phyloP scores from a whole-genome alignment of 192 early-diverging fungal species.

The Obelidium mucronatum region DNA sequence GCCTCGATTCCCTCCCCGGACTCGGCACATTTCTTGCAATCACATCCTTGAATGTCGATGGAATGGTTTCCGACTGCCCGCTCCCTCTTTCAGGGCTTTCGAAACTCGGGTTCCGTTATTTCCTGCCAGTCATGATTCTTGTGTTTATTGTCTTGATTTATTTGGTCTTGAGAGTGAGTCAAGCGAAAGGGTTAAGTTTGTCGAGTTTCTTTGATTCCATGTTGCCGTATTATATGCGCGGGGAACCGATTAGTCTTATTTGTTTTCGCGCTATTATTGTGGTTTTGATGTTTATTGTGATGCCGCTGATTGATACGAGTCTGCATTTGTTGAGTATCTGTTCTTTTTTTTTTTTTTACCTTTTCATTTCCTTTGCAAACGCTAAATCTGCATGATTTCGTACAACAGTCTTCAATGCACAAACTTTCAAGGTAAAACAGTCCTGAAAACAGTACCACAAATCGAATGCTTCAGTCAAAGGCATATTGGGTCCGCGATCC shows the following conservation, averaged over 20 bases:
- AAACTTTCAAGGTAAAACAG: slow-evolving; percentile 10
- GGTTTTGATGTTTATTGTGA: slow-evolving; percentile 28
- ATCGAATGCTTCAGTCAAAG: slow-evolving; percentile 4
- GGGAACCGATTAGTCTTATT: slow-evolving; percentile 20
- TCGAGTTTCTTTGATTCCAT: neutral
- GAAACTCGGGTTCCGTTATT: slow-evolving; percentile 31
- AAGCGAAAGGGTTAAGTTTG: neutral
- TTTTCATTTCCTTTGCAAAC: too few relatives aligned
- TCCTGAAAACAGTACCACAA: neutral
- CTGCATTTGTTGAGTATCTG: slow-evolving; percentile 6
- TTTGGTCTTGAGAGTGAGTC: slow-evolving; percentile 3
- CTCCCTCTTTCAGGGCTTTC: slow-evolving; percentile 11
- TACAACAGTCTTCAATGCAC: slow-evolving; percentile 27
- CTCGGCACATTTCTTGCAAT: slow-evolving; percentile 26
- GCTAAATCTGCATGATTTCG: too few relatives aligned
- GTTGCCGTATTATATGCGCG: slow-evolving; percentile 32
- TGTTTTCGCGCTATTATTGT: slow-evolving; percentile 20
- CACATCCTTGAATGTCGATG: slow-evolving; percentile 22
- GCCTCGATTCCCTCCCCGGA: neutral
- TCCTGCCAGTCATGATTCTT: slow-evolving; percentile 21
- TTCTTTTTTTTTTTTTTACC: neutral
- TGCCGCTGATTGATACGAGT: slow-evolving; percentile 33
- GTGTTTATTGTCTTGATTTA: slow-evolving; percentile 26
- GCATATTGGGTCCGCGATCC: neutral
- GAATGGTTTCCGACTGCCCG: slow-evolving; percentile 31